Evolutionary conservation across 306 rosid genomes (phyloP), one percentile per base, ranked within the genome.

Genomic region (Datisca glomerata): DNA sequence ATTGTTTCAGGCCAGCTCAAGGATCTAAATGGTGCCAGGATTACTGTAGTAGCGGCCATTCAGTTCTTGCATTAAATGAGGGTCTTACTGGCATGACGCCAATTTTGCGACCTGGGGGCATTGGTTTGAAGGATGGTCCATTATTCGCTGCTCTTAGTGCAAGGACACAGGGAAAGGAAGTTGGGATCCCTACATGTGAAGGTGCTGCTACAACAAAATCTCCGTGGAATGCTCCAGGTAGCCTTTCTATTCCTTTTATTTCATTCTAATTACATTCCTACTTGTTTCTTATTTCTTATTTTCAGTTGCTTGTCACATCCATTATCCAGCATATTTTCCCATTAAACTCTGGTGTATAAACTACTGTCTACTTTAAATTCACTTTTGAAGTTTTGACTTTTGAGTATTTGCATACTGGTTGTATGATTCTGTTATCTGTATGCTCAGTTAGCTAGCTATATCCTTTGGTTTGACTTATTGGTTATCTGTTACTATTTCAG

Each of bases 221-320:
- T 74, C 94, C 95, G 33, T 87, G 97, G 97, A 89, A 89, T 59
- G 97, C 97, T 18, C 82, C 89, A 33, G 94, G 96, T 87, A 76
- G 19, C 27, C 8, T 12, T 40, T 27, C 3, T 40, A 33, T 24
- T 40, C 25, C 20, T 54, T 17, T 50, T 41, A 40, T 12, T 23
- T 28, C 10, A 40, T 29, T 45, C 24, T 57, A 35, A 20, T 6
- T 12, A 16, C 24, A n/a, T 11, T 24, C 6, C 9, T 14, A 23
- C 20, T 42, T 60, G 4, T 41, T 29, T 41, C 19, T 14, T 47
- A 12, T 43, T 40, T 24, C n/a, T 6, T 21, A 11, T 17, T 37
- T 24, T 1, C 28, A 38, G 39, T 16, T 4, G 15, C 14, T 21
- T 20, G 21, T 14, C 43, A 18, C 20, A 28, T 31, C 40, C 18